Base-by-base conservation (phyloP, 2,329 filamentous ascomycete genomes). In the Aureobasidium melanogenum region DNA sequence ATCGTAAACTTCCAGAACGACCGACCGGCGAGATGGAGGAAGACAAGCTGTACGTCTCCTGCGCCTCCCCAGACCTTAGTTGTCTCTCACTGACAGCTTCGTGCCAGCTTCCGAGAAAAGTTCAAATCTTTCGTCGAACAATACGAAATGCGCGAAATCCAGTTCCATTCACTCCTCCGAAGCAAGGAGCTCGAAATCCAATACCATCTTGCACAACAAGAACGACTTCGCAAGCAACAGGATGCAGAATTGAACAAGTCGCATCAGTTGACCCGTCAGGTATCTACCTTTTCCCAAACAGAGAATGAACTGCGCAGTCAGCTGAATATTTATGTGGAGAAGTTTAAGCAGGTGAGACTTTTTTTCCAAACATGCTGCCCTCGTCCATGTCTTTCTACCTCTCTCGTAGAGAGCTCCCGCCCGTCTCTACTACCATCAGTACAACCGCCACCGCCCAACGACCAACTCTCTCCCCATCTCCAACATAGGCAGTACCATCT, bases 281-380 rank as follows among this genome's bases (percentile, higher is more conserved):
- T 97, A 26, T 90, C 92, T 67, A 95, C 91, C 1, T 97, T 97
- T 73, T 94, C 91, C 38, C 94, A 96, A 75, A 97, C 93, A 10
- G 94, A 99, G 76, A 88, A 89, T 17, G 93, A 97, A 75, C 82
- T 99, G 60, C 82, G 94, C 63, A 95, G 90, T 69, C 94, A 99
- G 75, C 85, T 99, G 69, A 97, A 97, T 73, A 93, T 97, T 68
- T 99, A 99, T 70, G 93, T 97, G 28, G 94, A 99, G 73, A 99
- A 97, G 78, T 97, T 97, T 78, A 97, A 97, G 80, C 94, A 99
- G 89, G 93, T 96, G 84, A 66, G 71, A 70, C 54, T 54, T 38
- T 30, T 30, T 26, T 60, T 61, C 57, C 47, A 56, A 48, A 62
- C 61, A 63, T 50, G 38, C 52, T 56, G 52, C 39, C 43, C 38